A percentile compares a stretch with the other conserved stretches of the same genome.
These are phyloP conservation scores for Cinnamomum chago DNA, from an alignment of 164 flowering plant species.

Conservation along the genomic window DNA sequence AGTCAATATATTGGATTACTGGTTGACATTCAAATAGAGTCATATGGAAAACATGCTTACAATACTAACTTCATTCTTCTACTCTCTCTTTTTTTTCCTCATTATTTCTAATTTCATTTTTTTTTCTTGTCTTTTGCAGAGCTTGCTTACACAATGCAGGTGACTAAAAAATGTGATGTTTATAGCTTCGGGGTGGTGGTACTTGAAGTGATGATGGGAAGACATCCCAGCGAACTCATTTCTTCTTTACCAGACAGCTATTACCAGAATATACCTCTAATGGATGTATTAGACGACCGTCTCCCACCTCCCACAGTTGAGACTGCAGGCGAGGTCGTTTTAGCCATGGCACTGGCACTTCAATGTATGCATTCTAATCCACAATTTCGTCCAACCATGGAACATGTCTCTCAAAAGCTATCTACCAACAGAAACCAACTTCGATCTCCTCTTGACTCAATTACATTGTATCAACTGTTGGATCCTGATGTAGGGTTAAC, in stretches of 20 bases:
- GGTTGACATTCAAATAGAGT: not conserved
- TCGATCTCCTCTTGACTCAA: not conserved
- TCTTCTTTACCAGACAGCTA: not conserved
- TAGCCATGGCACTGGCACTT: not conserved
- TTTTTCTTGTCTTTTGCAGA: not conserved
- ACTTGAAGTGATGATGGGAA: conserved; percentile 5
- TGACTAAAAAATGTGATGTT: conserved; percentile 2
- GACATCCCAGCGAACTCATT: conserved; percentile 9
- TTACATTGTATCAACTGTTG: not conserved
- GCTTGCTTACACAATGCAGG: conserved; percentile 7
- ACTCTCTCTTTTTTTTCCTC: not conserved
- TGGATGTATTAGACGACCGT: conserved; percentile 6
- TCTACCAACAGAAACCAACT: not conserved
- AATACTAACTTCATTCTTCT: not conserved
- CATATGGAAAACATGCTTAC: not conserved
- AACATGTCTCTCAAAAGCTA: not conserved
- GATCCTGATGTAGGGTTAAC: not conserved
- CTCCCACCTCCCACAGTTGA: not conserved
- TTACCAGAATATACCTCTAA: not conserved
- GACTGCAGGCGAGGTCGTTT: not conserved
- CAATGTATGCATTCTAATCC: not conserved
- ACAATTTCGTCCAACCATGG: conserved; percentile 6
- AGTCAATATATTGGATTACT: not conserved
- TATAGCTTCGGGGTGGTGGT: conserved; percentile 5
- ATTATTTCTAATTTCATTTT: no score